phyloP scores from a whole-genome alignment of 225 moss, liverwort and hornwort genomes.

The Bryoerythrophyllum caledonicum region DNA sequence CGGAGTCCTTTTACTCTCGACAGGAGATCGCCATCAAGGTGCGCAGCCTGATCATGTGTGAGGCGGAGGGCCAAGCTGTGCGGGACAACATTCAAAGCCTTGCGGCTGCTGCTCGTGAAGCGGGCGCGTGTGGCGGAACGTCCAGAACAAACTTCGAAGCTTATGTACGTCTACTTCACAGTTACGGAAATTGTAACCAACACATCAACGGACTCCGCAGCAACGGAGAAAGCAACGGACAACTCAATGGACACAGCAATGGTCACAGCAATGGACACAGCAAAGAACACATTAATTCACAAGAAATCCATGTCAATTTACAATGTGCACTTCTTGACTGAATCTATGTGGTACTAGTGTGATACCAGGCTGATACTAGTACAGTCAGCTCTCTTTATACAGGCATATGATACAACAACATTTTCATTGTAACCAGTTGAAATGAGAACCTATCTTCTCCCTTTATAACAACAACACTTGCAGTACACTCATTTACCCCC shows the following conservation, averaged over 20 bases:
- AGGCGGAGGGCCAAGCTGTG: constrained; percentile 13
- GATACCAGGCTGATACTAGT: no score
- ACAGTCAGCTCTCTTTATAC: no score
- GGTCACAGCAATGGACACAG: no score
- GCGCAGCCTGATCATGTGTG: constrained; percentile 27
- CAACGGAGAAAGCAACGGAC: neutral
- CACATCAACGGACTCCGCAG: neutral
- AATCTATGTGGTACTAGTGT: no score
- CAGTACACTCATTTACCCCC: no score
- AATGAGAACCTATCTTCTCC: no score
- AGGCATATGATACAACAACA: no score
- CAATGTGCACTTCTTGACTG: no score
- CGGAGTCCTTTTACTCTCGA: neutral
- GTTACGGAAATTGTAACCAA: neutral
- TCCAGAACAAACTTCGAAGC: constrained; percentile 36
- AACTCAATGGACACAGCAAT: neutral
- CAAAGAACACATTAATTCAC: no score
- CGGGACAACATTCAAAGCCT: constrained; percentile 20
- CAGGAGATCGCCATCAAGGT: constrained; percentile 44
- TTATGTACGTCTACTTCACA: constrained; percentile 34
- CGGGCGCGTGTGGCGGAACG: constrained; percentile 24
- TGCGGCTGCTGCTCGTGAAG: constrained; percentile 14
- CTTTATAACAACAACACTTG: no score
- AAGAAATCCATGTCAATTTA: no score
- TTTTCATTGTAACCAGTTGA: no score